Conservation (phyloP, 2,329 filamentous ascomycete species). For the Calonectria pseudoreteaudii region DNA sequence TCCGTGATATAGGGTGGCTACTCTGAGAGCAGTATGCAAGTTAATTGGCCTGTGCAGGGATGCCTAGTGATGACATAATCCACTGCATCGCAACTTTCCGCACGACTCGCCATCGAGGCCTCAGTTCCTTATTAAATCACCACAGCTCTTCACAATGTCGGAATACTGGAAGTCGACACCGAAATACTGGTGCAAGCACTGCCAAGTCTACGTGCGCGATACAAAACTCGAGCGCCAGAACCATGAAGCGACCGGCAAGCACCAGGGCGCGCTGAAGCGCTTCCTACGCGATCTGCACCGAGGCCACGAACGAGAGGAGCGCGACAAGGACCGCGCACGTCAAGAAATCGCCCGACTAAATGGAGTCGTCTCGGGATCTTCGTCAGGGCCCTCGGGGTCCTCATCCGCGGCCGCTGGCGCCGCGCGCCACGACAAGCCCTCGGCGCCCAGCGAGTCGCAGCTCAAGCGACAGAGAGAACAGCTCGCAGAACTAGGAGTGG, state of each 20-base stretch:
- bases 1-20: not conserved
- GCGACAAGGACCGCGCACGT: slow-evolving; percentile 84
- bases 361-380: slow-evolving; percentile 71
- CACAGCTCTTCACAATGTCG: slow-evolving; percentile 70
- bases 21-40: not conserved
- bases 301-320: slow-evolving; percentile 81
- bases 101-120: not conserved
- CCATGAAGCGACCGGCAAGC: slow-evolving; percentile 87
- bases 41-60: slow-evolving; percentile 2
- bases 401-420: not conserved
- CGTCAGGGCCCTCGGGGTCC: slow-evolving; percentile 41
- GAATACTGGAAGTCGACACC: slow-evolving; percentile 99
- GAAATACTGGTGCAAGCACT: slow-evolving; percentile 99
- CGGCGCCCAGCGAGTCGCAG: slow-evolving; percentile 65
- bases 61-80: slow-evolving; percentile 31
- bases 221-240: slow-evolving; percentile 90
- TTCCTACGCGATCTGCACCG: slow-evolving; percentile 91
- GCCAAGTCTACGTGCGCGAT: slow-evolving; percentile 89
- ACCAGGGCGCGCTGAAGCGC: slow-evolving; percentile 88
- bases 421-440: slow-evolving; percentile 17
- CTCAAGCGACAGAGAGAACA: slow-evolving; percentile 88
- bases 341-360: slow-evolving; percentile 89
- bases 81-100: slow-evolving; percentile 3
- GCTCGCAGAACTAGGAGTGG: slow-evolving; percentile 87
- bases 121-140: not conserved